Percentiles rank a stretch among this genome's conserved stretches.
Evolutionary conservation across 257 asterid species (phyloP).

Genomic region (Lycium barbarum): DNA sequence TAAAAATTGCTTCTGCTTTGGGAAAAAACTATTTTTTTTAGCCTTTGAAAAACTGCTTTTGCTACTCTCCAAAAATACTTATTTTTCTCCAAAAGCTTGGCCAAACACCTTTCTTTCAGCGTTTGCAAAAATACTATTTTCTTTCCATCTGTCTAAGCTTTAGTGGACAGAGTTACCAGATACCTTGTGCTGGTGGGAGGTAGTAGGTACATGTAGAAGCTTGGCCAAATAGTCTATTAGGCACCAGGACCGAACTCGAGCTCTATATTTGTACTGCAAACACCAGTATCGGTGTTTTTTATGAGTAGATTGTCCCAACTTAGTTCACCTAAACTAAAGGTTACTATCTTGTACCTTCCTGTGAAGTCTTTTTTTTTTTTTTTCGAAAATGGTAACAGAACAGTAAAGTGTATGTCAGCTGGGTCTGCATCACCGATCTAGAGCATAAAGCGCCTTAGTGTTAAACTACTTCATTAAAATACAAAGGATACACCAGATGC

Average conservation of each 20-base stretch:
- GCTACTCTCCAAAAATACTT: too few species aligned
- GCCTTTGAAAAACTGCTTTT: too few species aligned
- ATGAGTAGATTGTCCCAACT: background rate
- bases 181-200: too few species aligned
- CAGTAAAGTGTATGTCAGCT: background rate
- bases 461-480: background rate
- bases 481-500: conserved; percentile 14
- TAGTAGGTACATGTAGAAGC: too few species aligned
- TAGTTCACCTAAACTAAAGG: background rate
- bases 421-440: background rate
- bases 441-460: background rate
- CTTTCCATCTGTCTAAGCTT: too few species aligned
- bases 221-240: background rate
- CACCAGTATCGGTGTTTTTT: background rate
- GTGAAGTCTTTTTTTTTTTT: background rate
- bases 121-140: too few species aligned
- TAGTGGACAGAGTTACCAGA: too few species aligned
- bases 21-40: too few species aligned
- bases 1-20: too few species aligned
- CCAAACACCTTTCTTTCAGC: too few species aligned
- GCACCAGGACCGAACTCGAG: background rate
- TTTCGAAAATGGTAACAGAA: too few species aligned
- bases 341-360: background rate
- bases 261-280: background rate
- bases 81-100: too few species aligned